These are phyloP conservation scores for Gymnopilus dilepis DNA, from an alignment of 768 basidiomycete species.

Conservation along the genomic window DNA sequence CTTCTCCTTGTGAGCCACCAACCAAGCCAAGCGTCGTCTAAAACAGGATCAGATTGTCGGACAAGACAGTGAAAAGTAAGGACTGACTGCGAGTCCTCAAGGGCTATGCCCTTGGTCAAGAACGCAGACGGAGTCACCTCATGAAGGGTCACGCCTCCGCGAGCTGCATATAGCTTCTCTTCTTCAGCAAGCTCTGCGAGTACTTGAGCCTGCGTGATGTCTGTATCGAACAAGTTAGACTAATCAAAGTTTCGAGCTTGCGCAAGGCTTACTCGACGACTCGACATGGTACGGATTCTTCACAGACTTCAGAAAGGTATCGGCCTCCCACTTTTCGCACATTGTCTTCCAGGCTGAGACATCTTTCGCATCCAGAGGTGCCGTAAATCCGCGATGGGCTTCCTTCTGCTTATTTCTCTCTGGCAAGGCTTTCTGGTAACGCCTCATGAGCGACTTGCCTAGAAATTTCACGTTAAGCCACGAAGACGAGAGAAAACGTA, in stretches of 20 bases:
- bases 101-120: neutral
- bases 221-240: neutral
- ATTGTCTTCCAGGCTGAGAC: slow-evolving; percentile 14
- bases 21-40: neutral
- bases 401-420: slow-evolving; percentile 19
- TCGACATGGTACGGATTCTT: neutral
- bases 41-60: neutral
- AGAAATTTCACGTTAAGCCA: no score
- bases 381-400: slow-evolving; percentile 16
- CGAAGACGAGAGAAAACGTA: no score
- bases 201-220: neutral
- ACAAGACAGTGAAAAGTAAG: no score
- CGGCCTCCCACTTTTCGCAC: slow-evolving; percentile 14
- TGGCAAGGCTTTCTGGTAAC: slow-evolving; percentile 13
- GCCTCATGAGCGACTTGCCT: slow-evolving; percentile 1
- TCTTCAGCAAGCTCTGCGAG: neutral
- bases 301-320: slow-evolving; percentile 4
- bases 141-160: neutral
- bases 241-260: neutral
- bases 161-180: neutral
- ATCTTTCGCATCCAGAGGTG: neutral
- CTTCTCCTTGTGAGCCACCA: neutral
- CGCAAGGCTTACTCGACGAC: neutral
- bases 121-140: neutral
- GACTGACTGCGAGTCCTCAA: neutral